These are phyloP conservation scores for Candida suzukii DNA, from an alignment of 805 yeast species.

Conservation along the genomic window DNA sequence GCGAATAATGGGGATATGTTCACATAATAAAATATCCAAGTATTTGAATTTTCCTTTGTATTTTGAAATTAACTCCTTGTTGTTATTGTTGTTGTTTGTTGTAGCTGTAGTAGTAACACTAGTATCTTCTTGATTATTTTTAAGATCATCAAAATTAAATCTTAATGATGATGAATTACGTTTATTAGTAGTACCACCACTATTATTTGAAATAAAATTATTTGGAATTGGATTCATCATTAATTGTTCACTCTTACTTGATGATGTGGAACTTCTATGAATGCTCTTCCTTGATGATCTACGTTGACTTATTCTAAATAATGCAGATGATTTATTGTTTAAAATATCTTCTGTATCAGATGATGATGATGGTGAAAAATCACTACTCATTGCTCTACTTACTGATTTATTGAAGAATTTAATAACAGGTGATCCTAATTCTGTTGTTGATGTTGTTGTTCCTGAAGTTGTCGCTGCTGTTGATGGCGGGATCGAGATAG, in stretches of 20 bases:
- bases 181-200: neutral
- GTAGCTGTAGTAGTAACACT: too few species aligned
- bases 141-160: too few species aligned
- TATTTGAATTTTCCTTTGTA: slow-evolving; percentile 15
- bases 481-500: too few species aligned
- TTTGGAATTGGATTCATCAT: neutral
- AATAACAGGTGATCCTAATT: slow-evolving; percentile 16
- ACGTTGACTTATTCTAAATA: slow-evolving; percentile 45
- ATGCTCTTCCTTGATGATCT: slow-evolving; percentile 37
- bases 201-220: too few species aligned
- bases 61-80: too few species aligned
- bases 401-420: slow-evolving; percentile 17
- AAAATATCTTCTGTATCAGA: slow-evolving; percentile 57
- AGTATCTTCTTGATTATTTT: neutral
- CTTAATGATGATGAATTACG: neutral
- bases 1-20: slow-evolving; percentile 77
- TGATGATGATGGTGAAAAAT: slow-evolving; percentile 45
- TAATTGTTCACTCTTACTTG: slow-evolving; percentile 4
- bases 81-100: too few species aligned
- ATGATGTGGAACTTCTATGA: slow-evolving; percentile 16
- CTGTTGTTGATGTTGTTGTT: neutral
- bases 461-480: neutral
- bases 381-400: slow-evolving; percentile 17
- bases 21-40: slow-evolving; percentile 74
- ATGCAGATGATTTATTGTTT: slow-evolving; percentile 33